Percentiles rank a stretch among this genome's conserved stretches.
phyloP scores from a whole-genome alignment of 352 stramenopile species.

The Phytophthora sp. region DNA sequence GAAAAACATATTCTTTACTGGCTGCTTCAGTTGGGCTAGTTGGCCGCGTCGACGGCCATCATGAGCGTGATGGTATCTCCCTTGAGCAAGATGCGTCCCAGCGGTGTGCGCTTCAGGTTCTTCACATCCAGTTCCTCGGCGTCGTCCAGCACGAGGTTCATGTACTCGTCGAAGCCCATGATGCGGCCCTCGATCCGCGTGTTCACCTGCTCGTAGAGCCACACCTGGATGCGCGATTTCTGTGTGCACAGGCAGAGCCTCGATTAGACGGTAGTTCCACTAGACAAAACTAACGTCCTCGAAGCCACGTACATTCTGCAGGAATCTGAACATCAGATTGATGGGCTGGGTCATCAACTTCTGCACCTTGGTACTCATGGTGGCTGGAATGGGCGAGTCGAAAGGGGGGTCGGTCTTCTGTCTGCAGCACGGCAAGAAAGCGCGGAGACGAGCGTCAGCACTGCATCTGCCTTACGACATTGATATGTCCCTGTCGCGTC shows the following conservation, averaged over 20 bases:
- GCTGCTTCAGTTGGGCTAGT: conserved; percentile 28
- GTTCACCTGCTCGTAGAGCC: conserved; percentile 99
- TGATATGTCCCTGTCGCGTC: too few relatives aligned
- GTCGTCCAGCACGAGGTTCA: conserved; percentile 99
- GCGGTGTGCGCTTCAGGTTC: conserved; percentile 92
- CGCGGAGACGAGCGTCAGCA: too few relatives aligned
- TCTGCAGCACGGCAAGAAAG: too few relatives aligned
- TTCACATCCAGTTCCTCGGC: conserved; percentile 97
- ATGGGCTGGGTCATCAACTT: conserved; percentile 99
- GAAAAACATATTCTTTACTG: conserved; percentile 36
- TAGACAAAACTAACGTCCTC: not conserved
- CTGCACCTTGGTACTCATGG: conserved; percentile 95
- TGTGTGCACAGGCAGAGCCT: conserved; percentile 29
- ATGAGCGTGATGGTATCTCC: conserved; percentile 99
- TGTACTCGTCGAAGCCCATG: conserved; percentile 99
- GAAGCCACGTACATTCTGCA: conserved; percentile 91
- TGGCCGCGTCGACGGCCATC: conserved; percentile 76
- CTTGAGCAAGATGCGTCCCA: conserved; percentile 99
- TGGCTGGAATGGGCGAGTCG: conserved; percentile 21
- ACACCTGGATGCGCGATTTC: conserved; percentile 98
- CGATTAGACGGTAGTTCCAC: not conserved
- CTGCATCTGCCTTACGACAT: too few relatives aligned
- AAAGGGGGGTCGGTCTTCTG: conserved; percentile 12
- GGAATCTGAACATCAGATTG: conserved; percentile 99
- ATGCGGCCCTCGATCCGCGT: conserved; percentile 99